Conservation (phyloP, 345 rosid genomes). For the Aquilaria yunnanensis region DNA sequence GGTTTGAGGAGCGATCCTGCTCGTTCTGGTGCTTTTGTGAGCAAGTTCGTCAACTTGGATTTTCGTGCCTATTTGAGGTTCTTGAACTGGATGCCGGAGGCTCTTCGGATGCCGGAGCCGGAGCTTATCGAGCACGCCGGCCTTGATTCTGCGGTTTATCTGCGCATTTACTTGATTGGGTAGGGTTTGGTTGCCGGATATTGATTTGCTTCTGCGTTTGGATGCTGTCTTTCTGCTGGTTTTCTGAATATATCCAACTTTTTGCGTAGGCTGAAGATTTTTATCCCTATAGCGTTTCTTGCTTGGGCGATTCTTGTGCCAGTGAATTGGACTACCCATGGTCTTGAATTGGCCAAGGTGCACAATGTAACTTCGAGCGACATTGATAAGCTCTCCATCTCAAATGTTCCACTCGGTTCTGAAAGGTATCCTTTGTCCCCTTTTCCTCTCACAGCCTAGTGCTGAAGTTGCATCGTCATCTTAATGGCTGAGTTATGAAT, state of each 20-base stretch:
- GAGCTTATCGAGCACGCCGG: neutral
- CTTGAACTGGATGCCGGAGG: neutral
- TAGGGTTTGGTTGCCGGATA: slow-evolving; percentile 15
- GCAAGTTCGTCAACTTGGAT: neutral
- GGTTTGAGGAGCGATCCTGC: neutral
- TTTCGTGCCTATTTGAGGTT: neutral
- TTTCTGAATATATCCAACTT: neutral
- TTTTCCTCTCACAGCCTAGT: too few species aligned
- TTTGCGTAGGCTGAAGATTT: slow-evolving; percentile 69
- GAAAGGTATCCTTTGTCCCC: slow-evolving; percentile 33
- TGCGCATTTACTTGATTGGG: slow-evolving; percentile 91
- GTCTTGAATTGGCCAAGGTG: slow-evolving; percentile 28
- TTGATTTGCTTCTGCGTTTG: neutral
- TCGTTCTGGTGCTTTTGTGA: neutral
- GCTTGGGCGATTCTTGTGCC: slow-evolving; percentile 30
- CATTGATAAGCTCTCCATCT: slow-evolving; percentile 85
- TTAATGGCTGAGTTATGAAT: too few species aligned
- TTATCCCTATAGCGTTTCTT: slow-evolving; percentile 11
- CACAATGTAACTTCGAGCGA: slow-evolving; percentile 67
- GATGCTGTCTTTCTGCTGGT: neutral
- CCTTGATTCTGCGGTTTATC: neutral
- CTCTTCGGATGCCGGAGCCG: neutral
- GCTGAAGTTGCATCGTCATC: too few species aligned
- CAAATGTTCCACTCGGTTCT: slow-evolving; percentile 65
- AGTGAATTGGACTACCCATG: slow-evolving; percentile 56